Base-by-base conservation (phyloP, 2,329 filamentous ascomycete genomes). In the Cladosporium sp. region DNA sequence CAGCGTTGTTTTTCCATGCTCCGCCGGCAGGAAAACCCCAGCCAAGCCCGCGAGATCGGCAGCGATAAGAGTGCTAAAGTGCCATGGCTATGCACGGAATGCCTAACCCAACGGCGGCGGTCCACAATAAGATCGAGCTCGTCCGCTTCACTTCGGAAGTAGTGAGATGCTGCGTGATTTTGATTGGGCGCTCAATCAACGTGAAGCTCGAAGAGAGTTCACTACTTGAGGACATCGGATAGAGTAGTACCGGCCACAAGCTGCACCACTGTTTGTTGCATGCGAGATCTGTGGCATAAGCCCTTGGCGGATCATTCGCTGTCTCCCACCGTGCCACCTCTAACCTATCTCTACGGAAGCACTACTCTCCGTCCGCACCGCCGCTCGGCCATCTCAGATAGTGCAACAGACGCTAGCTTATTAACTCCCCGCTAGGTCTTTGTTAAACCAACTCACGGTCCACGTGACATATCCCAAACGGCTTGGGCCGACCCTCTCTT, bases 71-170 rank as follows among this genome's bases (percentile, higher is more conserved):
- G n/a, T n/a, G n/a, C n/a, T n/a, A n/a, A n/a, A n/a, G n/a, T n/a
- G n/a, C 22, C 9, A 27, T 27, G 22, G 22, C 22, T 27, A 38
- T 47, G 44, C 44, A 40, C 43, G 30, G 36, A 27, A 45, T 27
- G 43, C 43, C 19, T 24, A 22, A n/a, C 22, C 4, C 9, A 34
- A 34, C 22, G 22, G 22, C 22, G 29, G 29, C 43, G 9, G 43
- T 19, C 32, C 43, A 22, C 43, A 36, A 11, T 29, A 30, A 39
- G n/a, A 34, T 30, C 18, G 17, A 44, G 20, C 34, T 22, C 20
- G 19, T n/a, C 30, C 18, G 24, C 44, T 22, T 39, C 44, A 34
- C 44, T 18, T 48, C 43, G 43, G 43, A 37, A 45, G 19, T n/a
- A n/a, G n/a, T 38, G 45, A 40, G 27, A n/a, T 11, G 12, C 37